phyloP scores from a whole-genome alignment of 805 yeast genomes.

The Kregervanrija fluxuum region DNA sequence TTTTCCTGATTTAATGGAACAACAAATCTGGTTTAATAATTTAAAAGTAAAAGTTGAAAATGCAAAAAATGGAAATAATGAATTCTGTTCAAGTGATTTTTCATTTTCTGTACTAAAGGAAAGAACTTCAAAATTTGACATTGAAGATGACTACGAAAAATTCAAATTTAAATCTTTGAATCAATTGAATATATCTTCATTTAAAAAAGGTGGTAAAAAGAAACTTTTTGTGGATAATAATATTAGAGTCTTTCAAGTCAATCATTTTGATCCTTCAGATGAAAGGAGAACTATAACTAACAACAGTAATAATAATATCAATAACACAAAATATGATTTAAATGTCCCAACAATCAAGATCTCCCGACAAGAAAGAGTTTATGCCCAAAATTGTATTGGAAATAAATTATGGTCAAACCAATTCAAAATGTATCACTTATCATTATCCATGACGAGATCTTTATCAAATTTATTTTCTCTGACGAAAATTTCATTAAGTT shows the following conservation, averaged over 20 bases:
- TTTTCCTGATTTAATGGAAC: conserved; percentile 29
- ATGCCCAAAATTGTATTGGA: conserved; percentile 9
- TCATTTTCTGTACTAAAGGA: conserved; percentile 18
- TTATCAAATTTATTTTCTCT: conserved; percentile 5
- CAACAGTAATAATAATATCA: too few relatives aligned
- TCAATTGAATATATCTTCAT: too few relatives aligned
- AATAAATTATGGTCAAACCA: conserved; percentile 7
- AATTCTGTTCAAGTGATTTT: conserved; percentile 26
- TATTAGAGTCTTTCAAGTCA: too few relatives aligned
- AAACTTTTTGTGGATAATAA: too few relatives aligned
- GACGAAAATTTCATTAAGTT: too few relatives aligned
- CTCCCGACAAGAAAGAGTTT: conserved; percentile 10
- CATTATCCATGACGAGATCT: conserved; percentile 5
- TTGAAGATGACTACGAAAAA: conserved; percentile 5
- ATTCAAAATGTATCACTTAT: too few relatives aligned
- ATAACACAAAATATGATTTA: too few relatives aligned
- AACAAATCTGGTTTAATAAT: conserved; percentile 34
- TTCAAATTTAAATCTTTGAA: conserved; percentile 2
- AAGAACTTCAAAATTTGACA: conserved; percentile 7
- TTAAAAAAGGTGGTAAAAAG: too few relatives aligned
- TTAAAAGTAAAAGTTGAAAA: conserved; percentile 4
- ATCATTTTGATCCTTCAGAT: too few relatives aligned
- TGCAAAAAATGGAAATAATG: conserved; percentile 19
- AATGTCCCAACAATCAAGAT: conserved; percentile 2
- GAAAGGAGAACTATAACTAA: too few relatives aligned